These are phyloP conservation scores for Tolypocladium endophyticum DNA, from an alignment of 2,329 filamentous ascomycete species.

Conservation along the genomic window DNA sequence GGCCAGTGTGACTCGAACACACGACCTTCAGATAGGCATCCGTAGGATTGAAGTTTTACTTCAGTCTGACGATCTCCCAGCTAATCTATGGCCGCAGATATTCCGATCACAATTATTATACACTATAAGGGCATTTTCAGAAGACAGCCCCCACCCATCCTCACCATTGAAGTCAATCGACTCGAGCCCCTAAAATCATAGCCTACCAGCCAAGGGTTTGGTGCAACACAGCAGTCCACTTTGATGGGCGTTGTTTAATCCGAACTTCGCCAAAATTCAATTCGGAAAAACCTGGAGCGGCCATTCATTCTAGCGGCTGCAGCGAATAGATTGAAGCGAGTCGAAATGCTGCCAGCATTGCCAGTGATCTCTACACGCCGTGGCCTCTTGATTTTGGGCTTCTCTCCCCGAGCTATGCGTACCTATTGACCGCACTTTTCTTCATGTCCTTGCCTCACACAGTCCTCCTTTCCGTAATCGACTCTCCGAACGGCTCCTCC, in stretches of 20 bases:
- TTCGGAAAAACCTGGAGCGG: too few species aligned
- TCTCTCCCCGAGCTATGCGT: neutral
- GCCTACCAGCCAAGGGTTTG: too few species aligned
- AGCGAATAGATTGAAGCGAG: neutral
- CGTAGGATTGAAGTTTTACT: slow-evolving; percentile 16
- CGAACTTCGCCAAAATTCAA: too few species aligned
- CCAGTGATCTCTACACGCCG: neutral
- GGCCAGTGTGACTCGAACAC: slow-evolving; percentile 18
- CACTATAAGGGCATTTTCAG: neutral
- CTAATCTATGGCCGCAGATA: slow-evolving; percentile 17
- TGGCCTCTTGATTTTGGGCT: neutral
- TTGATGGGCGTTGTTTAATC: too few species aligned
- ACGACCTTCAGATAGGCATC: slow-evolving; percentile 17
- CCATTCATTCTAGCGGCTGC: neutral
- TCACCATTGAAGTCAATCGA: too few species aligned
- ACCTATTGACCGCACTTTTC: too few species aligned
- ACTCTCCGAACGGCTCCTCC: slow-evolving; percentile 35
- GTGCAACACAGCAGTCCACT: too few species aligned
- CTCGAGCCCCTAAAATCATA: too few species aligned
- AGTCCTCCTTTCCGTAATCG: slow-evolving; percentile 50
- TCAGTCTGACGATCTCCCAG: slow-evolving; percentile 18
- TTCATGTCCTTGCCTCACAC: slow-evolving; percentile 13
- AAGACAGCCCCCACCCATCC: too few species aligned
- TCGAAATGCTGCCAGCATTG: neutral
- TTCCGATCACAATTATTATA: neutral